Conservation (phyloP, 495 filamentous ascomycete genomes). For the Aspergillus baeticus region DNA sequence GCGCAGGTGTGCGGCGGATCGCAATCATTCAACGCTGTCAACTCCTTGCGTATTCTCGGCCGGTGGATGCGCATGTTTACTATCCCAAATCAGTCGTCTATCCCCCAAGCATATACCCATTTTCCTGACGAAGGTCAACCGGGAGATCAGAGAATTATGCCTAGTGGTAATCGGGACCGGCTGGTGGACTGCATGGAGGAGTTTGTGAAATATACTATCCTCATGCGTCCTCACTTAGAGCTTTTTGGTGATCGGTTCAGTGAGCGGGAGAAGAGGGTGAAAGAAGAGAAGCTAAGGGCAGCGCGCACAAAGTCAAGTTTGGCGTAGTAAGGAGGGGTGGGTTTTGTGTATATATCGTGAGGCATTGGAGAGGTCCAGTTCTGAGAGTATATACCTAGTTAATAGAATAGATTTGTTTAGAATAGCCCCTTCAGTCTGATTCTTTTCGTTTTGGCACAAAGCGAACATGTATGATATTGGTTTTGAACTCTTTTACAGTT, state of each 20-base stretch:
- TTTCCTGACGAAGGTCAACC: constrained; percentile 56
- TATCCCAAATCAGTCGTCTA: constrained; percentile 67
- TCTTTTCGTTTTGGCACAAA: too few species aligned
- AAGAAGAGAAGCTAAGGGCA: constrained; percentile 8
- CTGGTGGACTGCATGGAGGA: constrained; percentile 79
- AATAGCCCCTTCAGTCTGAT: too few species aligned
- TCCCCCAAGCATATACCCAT: constrained; percentile 65
- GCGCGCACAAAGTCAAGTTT: too few species aligned
- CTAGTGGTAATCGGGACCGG: constrained; percentile 62
- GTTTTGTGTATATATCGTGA: too few species aligned
- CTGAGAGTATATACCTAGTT: too few species aligned
- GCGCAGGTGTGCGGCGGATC: constrained; percentile 66
- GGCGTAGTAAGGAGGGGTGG: too few species aligned
- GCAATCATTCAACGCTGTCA: constrained; percentile 75
- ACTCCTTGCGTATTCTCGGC: constrained; percentile 65
- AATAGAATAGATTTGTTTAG: too few species aligned
- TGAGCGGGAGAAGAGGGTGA: constrained; percentile 42
- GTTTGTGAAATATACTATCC: constrained; percentile 69
- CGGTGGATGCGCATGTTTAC: constrained; percentile 80
- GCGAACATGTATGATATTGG: too few species aligned
- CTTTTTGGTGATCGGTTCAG: constrained; percentile 67
- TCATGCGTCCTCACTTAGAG: constrained; percentile 61
- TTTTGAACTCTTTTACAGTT: too few species aligned
- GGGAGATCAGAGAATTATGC: constrained; percentile 54
- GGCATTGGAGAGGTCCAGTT: too few species aligned